Percentiles rank a stretch among this genome's conserved stretches.
These are phyloP conservation scores for Populus alba DNA, from an alignment of 345 rosid species.

Conservation along the genomic window DNA sequence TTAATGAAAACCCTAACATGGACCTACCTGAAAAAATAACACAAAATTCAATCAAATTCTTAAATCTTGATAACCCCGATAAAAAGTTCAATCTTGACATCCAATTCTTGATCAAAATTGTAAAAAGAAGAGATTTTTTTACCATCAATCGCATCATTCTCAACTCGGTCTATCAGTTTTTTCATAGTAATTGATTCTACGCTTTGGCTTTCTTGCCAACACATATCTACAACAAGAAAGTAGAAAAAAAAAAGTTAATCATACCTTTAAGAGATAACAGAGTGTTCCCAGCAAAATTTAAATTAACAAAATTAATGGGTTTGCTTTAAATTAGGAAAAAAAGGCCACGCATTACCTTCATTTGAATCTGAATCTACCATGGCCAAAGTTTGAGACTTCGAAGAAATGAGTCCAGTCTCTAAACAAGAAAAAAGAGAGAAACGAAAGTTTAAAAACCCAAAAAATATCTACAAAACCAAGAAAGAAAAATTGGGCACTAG, in stretches of 20 bases:
- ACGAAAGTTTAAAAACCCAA: too few relatives aligned
- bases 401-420: neutral
- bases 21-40: constrained; percentile 44
- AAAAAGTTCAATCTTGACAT: neutral
- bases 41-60: neutral
- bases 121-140: neutral
- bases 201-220: constrained; percentile 1
- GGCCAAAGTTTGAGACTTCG: neutral
- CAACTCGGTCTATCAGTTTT: constrained; percentile 3
- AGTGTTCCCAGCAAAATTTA: neutral
- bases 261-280: too few relatives aligned
- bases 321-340: too few relatives aligned
- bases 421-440: neutral
- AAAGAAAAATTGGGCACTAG: neutral
- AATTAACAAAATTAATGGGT: neutral
- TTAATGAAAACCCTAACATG: constrained; percentile 57
- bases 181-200: constrained; percentile 7
- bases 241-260: neutral
- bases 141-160: constrained; percentile 19
- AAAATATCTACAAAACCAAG: neutral
- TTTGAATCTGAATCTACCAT: neutral
- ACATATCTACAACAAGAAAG: neutral
- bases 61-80: neutral
- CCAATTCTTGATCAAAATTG: neutral
- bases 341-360: neutral